These are phyloP conservation scores for Tetradesmus lagerheimii DNA, from an alignment of 139 green algal genomes.

Conservation along the genomic window DNA sequence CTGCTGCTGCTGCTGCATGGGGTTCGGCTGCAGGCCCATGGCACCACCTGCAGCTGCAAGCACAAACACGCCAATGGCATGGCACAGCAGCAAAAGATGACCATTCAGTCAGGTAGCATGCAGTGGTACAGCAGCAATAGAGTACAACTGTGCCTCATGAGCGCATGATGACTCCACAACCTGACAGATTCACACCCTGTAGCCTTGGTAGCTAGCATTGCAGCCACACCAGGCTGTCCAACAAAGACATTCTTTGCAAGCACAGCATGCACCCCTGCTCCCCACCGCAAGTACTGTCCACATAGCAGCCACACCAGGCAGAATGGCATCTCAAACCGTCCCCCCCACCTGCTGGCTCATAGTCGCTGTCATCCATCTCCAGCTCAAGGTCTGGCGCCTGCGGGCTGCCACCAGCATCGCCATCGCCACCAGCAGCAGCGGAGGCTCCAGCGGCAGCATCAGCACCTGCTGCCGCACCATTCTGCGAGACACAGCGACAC, in stretches of 20 bases:
- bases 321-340: no score
- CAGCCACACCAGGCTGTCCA: no score
- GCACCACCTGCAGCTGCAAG: background rate
- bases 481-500: background rate
- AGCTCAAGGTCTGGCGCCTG: constrained; percentile 40
- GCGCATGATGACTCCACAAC: no score
- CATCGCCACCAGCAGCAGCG: background rate
- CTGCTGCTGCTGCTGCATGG: constrained; percentile 36
- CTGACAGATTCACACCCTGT: no score
- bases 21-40: background rate
- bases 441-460: background rate
- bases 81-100: background rate
- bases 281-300: no score
- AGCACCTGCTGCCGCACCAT: background rate
- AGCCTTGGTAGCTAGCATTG: no score
- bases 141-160: no score
- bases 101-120: no score
- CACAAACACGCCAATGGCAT: background rate
- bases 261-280: no score
- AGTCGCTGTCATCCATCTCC: constrained; percentile 27
- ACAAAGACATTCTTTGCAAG: no score
- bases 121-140: no score
- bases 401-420: constrained; percentile 8
- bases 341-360: background rate
- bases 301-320: no score